Conservation (phyloP, 768 basidiomycete species). For the Lactifluus rugatus region DNA sequence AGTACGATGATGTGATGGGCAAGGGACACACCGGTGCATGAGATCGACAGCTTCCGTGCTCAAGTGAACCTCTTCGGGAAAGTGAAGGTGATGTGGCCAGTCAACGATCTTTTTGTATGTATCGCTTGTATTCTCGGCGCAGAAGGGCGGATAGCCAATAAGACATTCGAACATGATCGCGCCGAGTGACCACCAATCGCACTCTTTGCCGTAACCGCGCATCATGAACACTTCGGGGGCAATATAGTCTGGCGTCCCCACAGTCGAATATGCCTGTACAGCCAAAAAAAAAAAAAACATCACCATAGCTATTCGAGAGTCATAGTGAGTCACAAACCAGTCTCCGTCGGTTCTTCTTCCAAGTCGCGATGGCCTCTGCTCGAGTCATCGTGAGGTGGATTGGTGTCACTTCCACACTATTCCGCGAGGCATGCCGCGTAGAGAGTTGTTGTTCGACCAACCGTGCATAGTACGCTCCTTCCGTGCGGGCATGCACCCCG, state of each 20-base stretch:
- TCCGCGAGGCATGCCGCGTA: conserved; percentile 51
- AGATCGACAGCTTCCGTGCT: conserved; percentile 87
- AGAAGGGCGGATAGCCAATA: conserved; percentile 95
- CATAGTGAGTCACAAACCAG: conserved; percentile 41
- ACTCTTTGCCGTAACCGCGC: conserved; percentile 94
- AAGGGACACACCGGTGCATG: conserved; percentile 54
- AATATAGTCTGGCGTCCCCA: conserved; percentile 94
- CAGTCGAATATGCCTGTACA: conserved; percentile 87
- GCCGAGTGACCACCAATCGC: conserved; percentile 99
- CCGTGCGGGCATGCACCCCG: conserved; percentile 96
- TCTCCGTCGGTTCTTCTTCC: conserved; percentile 97
- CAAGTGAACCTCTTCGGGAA: conserved; percentile 95
- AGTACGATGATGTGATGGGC: not conserved
- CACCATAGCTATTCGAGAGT: not conserved
- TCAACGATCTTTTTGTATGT: conserved; percentile 98
- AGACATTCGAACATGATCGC: conserved; percentile 98
- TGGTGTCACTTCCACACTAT: conserved; percentile 94
- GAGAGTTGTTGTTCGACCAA: conserved; percentile 55
- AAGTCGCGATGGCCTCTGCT: conserved; percentile 90
- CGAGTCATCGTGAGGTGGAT: conserved; percentile 93
- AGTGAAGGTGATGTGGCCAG: conserved; percentile 77
- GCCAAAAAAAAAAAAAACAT: not conserved
- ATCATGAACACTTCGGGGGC: conserved; percentile 95
- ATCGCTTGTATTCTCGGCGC: conserved; percentile 92
- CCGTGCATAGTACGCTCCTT: conserved; percentile 89